Evolutionary conservation across 2,329 filamentous ascomycete genomes (phyloP), one percentile per base, ranked within the genome.

Genomic region (Davidsoniella eucalypti): DNA sequence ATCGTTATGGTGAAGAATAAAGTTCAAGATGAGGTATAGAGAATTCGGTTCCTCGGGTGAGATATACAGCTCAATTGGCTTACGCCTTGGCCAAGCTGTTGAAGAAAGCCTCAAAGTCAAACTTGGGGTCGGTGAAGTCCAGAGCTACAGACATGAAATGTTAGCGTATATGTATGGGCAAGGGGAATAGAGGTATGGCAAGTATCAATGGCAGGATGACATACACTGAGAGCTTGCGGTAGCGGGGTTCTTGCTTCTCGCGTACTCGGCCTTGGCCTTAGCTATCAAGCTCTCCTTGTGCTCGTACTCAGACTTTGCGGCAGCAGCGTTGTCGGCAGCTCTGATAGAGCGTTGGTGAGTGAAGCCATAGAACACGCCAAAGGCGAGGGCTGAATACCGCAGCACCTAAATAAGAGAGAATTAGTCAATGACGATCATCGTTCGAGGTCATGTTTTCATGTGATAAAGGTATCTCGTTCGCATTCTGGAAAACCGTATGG

Each of bases 351-450:
- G 75, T 73, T 98, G 92, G 73, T 94, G 90, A 69, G 82, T 85
- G 73, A 94, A 80, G 67, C 92, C 92, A 73, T 98, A 98, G 71
- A 94, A 82, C 65, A 96, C 72, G 65, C 92, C 92, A 62, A 87
- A 74, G 63, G 81, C 84, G 58, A 98, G 84, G 65, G 88, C 88
- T 64, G 87, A 90, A 77, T 90, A 98, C 70, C 92, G 88, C 68
- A 96, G 78, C 68, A 98, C 90, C 92, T 98, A 67, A 48, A 60
- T 42, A 17, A 5, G 53, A 56, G 45, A 29, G 29, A 33, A 12
- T 33, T 33, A 33, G 29, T 33, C 29, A 33, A 33, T 12, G 12
- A 12, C 8, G 29, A 33, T 33, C 29, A 33, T 33, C 29, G 2
- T 33, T 33, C 12, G 4, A 33, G 7, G 12, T 33, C 29, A 12